Conservation (phyloP, 2,329 filamentous ascomycete species). For the Tolypocladium sp. region DNA sequence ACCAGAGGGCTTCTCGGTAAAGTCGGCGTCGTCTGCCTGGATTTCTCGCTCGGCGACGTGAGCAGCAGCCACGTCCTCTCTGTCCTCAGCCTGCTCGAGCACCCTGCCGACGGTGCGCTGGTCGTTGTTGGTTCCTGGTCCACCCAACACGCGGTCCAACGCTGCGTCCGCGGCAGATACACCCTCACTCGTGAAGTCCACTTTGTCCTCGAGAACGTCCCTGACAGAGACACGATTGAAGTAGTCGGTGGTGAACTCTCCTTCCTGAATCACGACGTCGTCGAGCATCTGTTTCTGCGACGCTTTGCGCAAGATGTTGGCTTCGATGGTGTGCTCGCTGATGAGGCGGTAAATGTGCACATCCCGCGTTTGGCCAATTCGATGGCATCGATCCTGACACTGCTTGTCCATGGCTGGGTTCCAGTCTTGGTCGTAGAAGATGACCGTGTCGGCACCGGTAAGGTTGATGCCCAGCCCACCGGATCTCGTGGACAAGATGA, state of each 20-base stretch:
- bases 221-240: slow-evolving; percentile 71
- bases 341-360: slow-evolving; percentile 96
- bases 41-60: slow-evolving; percentile 83
- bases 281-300: slow-evolving; percentile 97
- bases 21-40: slow-evolving; percentile 77
- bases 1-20: slow-evolving; percentile 54
- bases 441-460: slow-evolving; percentile 92
- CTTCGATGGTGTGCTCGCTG: slow-evolving; percentile 91
- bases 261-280: slow-evolving; percentile 96
- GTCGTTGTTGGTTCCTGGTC: slow-evolving; percentile 50
- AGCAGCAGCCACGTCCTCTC: slow-evolving; percentile 83
- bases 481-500: slow-evolving; percentile 90
- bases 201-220: slow-evolving; percentile 56
- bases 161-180: slow-evolving; percentile 70
- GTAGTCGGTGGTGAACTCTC: slow-evolving; percentile 94
- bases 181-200: slow-evolving; percentile 36
- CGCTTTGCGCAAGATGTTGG: slow-evolving; percentile 92
- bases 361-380: slow-evolving; percentile 93
- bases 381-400: slow-evolving; percentile 93
- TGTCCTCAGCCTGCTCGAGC: slow-evolving; percentile 84
- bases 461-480: slow-evolving; percentile 94
- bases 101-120: slow-evolving; percentile 57
- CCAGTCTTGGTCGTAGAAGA: slow-evolving; percentile 99
- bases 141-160: slow-evolving; percentile 76
- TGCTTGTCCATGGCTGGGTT: slow-evolving; percentile 99